Conservation (phyloP, 352 stramenopile species). For the Aphanomyces cochlioides region DNA sequence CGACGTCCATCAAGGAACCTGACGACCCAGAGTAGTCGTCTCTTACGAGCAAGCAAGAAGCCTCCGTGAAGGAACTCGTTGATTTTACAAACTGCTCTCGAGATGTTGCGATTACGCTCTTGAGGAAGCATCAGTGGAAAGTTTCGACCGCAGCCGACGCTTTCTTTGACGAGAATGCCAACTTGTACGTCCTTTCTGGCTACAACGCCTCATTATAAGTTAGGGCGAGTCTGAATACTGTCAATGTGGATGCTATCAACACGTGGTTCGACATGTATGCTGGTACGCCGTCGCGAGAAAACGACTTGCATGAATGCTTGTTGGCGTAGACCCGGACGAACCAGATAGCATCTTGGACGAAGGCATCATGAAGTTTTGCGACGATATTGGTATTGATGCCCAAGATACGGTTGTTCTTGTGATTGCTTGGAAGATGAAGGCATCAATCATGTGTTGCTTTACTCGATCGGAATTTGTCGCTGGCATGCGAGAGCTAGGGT, state of each 20-base stretch:
- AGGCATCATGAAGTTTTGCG: slow-evolving; percentile 74
- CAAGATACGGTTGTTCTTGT: slow-evolving; percentile 76
- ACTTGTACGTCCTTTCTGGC: slow-evolving; percentile 2
- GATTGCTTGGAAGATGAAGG: slow-evolving; percentile 86
- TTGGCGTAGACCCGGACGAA: slow-evolving; percentile 49
- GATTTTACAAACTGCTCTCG: slow-evolving; percentile 30
- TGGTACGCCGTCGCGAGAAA: not conserved
- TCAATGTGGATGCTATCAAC: slow-evolving; percentile 39
- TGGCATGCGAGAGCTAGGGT: slow-evolving; percentile 70
- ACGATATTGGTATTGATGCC: slow-evolving; percentile 71
- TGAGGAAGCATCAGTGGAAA: slow-evolving; percentile 29
- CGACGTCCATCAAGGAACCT: not conserved
- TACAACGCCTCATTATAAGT: not conserved
- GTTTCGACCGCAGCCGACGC: slow-evolving; percentile 22
- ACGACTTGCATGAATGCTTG: slow-evolving; percentile 11
- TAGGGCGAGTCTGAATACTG: slow-evolving; percentile 14
- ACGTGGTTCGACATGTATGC: slow-evolving; percentile 65
- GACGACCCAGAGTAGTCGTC: slow-evolving; percentile 13
- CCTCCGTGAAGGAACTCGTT: slow-evolving; percentile 16
- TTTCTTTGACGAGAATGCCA: slow-evolving; percentile 32
- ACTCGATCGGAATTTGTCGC: slow-evolving; percentile 77
- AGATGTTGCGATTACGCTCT: slow-evolving; percentile 2
- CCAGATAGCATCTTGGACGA: slow-evolving; percentile 62
- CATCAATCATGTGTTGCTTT: slow-evolving; percentile 80
- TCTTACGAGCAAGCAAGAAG: slow-evolving; percentile 26